Evolutionary conservation across 805 yeast genomes (phyloP), one percentile per base, ranked within the genome.

Genomic region (Isabelozyma heimii): DNA sequence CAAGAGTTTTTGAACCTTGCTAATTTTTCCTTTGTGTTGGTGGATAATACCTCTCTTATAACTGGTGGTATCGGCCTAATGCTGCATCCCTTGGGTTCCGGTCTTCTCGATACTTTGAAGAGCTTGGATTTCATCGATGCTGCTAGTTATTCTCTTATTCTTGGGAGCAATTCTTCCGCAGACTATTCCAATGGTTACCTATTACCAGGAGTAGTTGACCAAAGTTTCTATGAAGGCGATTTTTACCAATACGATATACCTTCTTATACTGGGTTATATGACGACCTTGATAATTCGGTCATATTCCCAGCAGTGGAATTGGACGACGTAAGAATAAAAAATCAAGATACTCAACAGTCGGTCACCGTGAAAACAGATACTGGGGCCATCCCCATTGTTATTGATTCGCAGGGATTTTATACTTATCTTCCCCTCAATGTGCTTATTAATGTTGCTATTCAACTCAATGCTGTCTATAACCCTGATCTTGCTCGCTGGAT

Each of bases 381-480:
- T 9, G 72, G 62, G 46, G 65, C 76, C 17, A 65, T 72, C 20
- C 86, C 91, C 0, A 84, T 82, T 0, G 47, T 85, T 4, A 59
- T 87, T 16, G 90, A 86, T 58, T 69, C 88, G 1, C 70, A 89
- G 48, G 69, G 76, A 39, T 52, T 63, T 9, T 78, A 65, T 60
- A 73, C 73, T 27, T 77, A 70, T 58, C 61, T 87, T 35, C 92
- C 92, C 0, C 65, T 76, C 39, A 75, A 77, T 42, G 60, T 80
- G 5, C 68, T 87, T 40, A 72, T 87, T 45, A 80, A 79, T 54
- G 64, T 87, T 28, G 89, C 91, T 0, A 72, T 86, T 24, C 91
- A 87, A 63, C 67, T 84, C 38, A 83, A 84, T 57, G 92, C 92
- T 0, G 79, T 74, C 52, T 87, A 80, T 59, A 74, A 79, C 3